Evolutionary conservation across 108 stramenopile species (phyloP).

Genomic region (Skeletonema grethae): DNA sequence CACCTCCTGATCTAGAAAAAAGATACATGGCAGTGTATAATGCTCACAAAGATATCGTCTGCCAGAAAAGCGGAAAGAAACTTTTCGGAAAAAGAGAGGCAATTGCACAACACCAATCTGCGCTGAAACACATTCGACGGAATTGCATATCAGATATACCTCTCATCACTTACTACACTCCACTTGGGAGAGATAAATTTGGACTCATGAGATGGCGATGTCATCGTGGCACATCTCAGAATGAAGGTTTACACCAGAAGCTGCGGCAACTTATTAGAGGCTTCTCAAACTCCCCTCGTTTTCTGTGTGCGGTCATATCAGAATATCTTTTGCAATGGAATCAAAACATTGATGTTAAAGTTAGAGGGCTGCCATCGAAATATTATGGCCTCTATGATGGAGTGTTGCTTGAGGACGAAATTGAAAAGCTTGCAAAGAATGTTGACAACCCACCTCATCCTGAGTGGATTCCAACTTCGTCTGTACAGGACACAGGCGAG

Average conservation of each 20-base stretch:
- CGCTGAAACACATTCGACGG: conserved; percentile 7
- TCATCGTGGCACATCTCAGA: conserved; percentile 13
- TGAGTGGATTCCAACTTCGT: conserved; percentile 9
- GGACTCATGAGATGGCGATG: conserved; percentile 14
- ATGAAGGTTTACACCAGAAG: conserved; percentile 29
- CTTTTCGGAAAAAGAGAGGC: background rate
- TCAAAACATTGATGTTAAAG: conserved; percentile 19
- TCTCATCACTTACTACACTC: conserved; percentile 13
- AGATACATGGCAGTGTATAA: background rate
- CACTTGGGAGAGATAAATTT: conserved; percentile 11
- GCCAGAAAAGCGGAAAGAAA: conserved; percentile 4
- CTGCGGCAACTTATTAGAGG: conserved; percentile 16
- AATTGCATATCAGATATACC: conserved; percentile 28
- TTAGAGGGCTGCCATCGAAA: conserved; percentile 11
- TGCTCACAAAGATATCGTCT: background rate
- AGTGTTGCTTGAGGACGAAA: conserved; percentile 10
- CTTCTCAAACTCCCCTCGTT: conserved; percentile 16
- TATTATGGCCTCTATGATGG: conserved; percentile 25
- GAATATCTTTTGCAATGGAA: conserved; percentile 10
- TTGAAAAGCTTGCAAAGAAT: conserved; percentile 10
- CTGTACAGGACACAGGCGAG: conserved; percentile 12
- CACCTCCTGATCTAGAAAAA: conserved; percentile 5
- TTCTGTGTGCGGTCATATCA: conserved; percentile 10
- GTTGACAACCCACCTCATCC: conserved; percentile 2
- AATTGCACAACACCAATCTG: background rate